Conservation (phyloP, 805 yeast genomes). For the Schwanniomyces sp. region DNA sequence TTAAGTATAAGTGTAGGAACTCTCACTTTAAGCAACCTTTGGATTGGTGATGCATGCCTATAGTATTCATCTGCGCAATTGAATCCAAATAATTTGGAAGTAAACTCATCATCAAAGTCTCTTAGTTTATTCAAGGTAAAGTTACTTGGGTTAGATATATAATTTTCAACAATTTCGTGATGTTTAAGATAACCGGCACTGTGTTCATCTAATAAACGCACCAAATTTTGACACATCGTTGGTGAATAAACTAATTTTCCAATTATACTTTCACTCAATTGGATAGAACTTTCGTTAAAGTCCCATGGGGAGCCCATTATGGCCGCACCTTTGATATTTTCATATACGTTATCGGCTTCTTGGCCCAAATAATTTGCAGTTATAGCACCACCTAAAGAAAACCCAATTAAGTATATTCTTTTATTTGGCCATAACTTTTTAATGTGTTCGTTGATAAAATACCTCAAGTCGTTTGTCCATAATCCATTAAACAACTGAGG, state of each 20-base stretch:
- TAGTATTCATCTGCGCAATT: constrained; percentile 63
- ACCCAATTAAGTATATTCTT: constrained; percentile 65
- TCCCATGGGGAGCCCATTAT: constrained; percentile 75
- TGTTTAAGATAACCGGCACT: constrained; percentile 24
- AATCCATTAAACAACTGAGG: constrained; percentile 67
- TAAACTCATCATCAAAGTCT: constrained; percentile 63
- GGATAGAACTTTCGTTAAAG: constrained; percentile 52
- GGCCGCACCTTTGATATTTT: constrained; percentile 57
- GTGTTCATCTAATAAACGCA: constrained; percentile 31
- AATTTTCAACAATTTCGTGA: constrained; percentile 23
- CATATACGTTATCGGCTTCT: constrained; percentile 48
- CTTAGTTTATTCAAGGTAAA: constrained; percentile 37
- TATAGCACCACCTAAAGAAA: constrained; percentile 71
- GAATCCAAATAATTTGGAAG: constrained; percentile 63
- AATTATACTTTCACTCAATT: constrained; percentile 39
- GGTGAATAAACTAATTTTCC: constrained; percentile 44
- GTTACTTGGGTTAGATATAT: constrained; percentile 26
- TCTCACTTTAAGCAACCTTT: constrained; percentile 52
- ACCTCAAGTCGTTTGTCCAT: constrained; percentile 68
- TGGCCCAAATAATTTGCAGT: constrained; percentile 69
- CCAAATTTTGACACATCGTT: constrained; percentile 39
- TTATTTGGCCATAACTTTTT: constrained; percentile 56
- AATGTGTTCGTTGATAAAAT: constrained; percentile 51
- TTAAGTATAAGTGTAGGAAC: constrained; percentile 64
- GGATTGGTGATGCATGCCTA: constrained; percentile 61